These are phyloP conservation scores for Lactifluus pinguis DNA, from an alignment of 768 basidiomycete genomes.

Conservation along the genomic window DNA sequence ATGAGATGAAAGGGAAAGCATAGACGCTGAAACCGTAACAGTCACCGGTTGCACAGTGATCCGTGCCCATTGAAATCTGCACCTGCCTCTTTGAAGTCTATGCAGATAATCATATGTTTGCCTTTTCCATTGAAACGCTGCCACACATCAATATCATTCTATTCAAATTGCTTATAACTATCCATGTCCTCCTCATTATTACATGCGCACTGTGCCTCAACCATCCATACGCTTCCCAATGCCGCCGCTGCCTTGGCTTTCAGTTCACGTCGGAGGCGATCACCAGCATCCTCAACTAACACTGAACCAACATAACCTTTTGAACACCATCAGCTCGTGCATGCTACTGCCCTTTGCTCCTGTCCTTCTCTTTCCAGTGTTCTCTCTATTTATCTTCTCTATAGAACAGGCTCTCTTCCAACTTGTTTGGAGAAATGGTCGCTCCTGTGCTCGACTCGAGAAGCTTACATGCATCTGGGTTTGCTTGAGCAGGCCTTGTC, in stretches of 20 bases:
- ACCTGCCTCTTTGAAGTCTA: constrained; percentile 96
- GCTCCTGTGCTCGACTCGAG: constrained; percentile 2
- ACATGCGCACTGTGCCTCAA: constrained; percentile 30
- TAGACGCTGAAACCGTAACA: no score
- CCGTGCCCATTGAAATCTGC: no score
- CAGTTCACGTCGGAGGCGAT: constrained; percentile 41
- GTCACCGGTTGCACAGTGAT: no score
- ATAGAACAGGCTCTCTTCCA: constrained; percentile 12
- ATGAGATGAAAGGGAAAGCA: no score
- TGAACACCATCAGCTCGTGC: constrained; percentile 19
- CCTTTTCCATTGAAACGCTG: constrained; percentile 78
- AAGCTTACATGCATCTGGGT: constrained; percentile 13
- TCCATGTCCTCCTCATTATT: no score
- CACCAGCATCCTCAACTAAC: constrained; percentile 5
- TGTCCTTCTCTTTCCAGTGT: not conserved
- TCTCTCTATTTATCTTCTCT: constrained; percentile 1
- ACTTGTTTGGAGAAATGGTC: constrained; percentile 5
- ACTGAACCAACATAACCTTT: constrained; percentile 1
- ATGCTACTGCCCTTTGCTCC: not conserved
- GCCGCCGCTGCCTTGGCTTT: constrained; percentile 1
- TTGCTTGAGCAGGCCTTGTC: constrained; percentile 6
- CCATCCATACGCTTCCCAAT: constrained; percentile 1
- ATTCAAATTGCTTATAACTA: constrained; percentile 33
- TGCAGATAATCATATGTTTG: constrained; percentile 82
- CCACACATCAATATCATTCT: constrained; percentile 57